These are phyloP conservation scores for Pontederia crassipes DNA, from an alignment of 176 grass and related monocot genomes.

Conservation along the genomic window DNA sequence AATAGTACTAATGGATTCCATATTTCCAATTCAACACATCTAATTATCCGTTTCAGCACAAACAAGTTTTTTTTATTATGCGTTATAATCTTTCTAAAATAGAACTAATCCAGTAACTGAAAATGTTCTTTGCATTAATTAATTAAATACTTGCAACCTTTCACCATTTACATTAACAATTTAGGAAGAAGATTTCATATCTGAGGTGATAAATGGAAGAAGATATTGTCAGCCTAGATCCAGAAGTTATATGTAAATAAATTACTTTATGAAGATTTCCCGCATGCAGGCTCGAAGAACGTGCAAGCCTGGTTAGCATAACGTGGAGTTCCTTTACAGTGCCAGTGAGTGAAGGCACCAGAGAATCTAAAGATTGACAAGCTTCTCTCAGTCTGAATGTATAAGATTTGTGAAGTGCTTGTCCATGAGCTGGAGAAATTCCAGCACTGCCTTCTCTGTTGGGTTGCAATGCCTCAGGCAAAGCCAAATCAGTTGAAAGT, in stretches of 20 bases:
- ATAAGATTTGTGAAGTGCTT: conserved; percentile 81
- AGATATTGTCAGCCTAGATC: no score
- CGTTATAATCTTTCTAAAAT: no score
- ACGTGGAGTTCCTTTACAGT: conserved; percentile 64
- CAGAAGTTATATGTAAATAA: conserved; percentile 12
- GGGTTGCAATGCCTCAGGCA: conserved; percentile 52
- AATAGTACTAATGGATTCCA: no score
- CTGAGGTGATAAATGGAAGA: no score
- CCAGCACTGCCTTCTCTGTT: conserved; percentile 51
- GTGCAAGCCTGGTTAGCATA: conserved; percentile 77
- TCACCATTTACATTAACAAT: no score
- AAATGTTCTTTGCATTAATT: no score
- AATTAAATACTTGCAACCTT: no score
- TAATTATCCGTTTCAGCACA: no score
- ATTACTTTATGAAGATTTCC: conserved; percentile 90
- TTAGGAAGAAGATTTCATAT: no score
- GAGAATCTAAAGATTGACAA: conserved; percentile 51
- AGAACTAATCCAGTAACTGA: no score
- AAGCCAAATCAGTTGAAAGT: conserved; percentile 61
- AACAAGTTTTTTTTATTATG: no score
- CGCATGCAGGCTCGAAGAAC: conserved; percentile 76
- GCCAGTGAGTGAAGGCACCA: conserved; percentile 50
- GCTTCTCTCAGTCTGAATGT: conserved; percentile 66
- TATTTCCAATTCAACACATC: no score
- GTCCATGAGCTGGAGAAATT: conserved; percentile 57